These are phyloP conservation scores for Candida gorgasii DNA, from an alignment of 805 yeast species.

Conservation along the genomic window DNA sequence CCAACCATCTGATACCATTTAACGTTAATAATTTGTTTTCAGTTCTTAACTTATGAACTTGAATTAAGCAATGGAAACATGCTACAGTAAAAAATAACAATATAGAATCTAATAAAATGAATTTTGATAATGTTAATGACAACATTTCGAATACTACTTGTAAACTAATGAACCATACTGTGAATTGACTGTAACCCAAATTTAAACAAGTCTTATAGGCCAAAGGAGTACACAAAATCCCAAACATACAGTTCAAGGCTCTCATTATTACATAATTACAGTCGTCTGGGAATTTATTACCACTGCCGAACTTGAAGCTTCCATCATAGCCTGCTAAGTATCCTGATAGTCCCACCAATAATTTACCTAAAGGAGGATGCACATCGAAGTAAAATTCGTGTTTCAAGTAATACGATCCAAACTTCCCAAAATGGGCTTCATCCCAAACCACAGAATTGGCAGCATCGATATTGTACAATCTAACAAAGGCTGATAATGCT, in stretches of 20 bases:
- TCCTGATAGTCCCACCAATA: slow-evolving; percentile 77
- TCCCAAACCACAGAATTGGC: slow-evolving; percentile 90
- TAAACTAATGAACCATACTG: slow-evolving; percentile 76
- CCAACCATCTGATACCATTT: slow-evolving; percentile 55
- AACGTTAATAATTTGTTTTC: slow-evolving; percentile 35
- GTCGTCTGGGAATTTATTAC: slow-evolving; percentile 70
- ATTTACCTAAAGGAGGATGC: slow-evolving; percentile 84
- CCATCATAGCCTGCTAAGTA: slow-evolving; percentile 86
- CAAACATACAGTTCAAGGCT: slow-evolving; percentile 79
- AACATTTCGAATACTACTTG: slow-evolving; percentile 83
- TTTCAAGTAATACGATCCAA: slow-evolving; percentile 76
- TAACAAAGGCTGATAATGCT: slow-evolving; percentile 43
- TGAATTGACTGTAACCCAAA: slow-evolving; percentile 67
- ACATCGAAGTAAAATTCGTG: slow-evolving; percentile 85
- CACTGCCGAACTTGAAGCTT: slow-evolving; percentile 84
- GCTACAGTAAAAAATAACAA: slow-evolving; percentile 79
- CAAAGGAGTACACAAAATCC: slow-evolving; percentile 81
- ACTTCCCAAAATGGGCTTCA: slow-evolving; percentile 88
- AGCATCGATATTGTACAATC: slow-evolving; percentile 73
- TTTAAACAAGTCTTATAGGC: slow-evolving; percentile 80
- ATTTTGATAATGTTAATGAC: slow-evolving; percentile 81
- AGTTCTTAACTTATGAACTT: slow-evolving; percentile 49
- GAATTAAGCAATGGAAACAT: slow-evolving; percentile 37
- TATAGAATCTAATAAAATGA: slow-evolving; percentile 90
- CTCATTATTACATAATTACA: slow-evolving; percentile 86